phyloP scores from a whole-genome alignment of 225 moss, liverwort and hornwort genomes.

The Climacium dendroides region DNA sequence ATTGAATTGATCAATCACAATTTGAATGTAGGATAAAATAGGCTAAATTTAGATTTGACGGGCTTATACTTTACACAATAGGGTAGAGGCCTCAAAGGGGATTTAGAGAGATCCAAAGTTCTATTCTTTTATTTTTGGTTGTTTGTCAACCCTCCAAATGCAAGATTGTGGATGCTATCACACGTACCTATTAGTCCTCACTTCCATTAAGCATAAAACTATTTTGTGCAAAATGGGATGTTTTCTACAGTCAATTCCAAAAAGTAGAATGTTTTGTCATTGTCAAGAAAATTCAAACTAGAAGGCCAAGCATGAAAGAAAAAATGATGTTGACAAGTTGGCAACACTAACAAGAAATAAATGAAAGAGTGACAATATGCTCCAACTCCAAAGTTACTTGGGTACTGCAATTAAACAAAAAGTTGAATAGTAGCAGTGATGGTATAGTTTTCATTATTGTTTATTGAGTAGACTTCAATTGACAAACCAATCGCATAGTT shows the following conservation, averaged over 20 bases:
- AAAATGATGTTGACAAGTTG: neutral
- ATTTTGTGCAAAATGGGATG: fast-evolving
- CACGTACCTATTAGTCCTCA: too few relatives aligned
- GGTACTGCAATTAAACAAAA: too few relatives aligned
- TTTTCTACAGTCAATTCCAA: fast-evolving
- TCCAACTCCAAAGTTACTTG: fast-evolving
- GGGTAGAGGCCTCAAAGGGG: fast-evolving
- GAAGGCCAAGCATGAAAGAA: neutral
- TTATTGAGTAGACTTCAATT: neutral
- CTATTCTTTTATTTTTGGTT: too few relatives aligned
- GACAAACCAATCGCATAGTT: fast-evolving
- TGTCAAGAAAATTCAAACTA: neutral
- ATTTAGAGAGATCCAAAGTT: fast-evolving
- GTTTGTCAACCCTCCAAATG: neutral
- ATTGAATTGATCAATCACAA: neutral
- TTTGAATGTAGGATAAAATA: neutral
- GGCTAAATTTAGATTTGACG: neutral
- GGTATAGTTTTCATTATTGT: neutral
- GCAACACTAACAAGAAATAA: neutral
- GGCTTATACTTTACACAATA: fast-evolving
- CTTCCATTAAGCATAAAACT: neutral
- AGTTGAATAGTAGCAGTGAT: fast-evolving
- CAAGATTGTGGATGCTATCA: neutral
- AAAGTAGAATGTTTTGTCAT: neutral
- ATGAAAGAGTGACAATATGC: neutral